phyloP scores from a whole-genome alignment of 108 stramenopile species.

The Nitzschia putrida region DNA sequence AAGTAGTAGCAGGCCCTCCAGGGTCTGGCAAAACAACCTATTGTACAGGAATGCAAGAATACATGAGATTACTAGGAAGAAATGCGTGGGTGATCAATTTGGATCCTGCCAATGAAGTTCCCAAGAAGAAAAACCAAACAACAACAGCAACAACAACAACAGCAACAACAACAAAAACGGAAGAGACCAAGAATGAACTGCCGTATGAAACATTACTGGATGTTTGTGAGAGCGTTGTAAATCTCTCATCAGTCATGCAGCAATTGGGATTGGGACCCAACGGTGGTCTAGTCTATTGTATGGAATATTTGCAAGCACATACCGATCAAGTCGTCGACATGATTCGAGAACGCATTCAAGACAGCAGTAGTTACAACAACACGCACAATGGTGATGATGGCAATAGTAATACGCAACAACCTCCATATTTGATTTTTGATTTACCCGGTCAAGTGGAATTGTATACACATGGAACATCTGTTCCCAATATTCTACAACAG shows the following conservation, averaged over 20 bases:
- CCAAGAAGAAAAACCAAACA: neutral
- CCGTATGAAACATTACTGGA: constrained; percentile 79
- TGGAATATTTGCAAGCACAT: constrained; percentile 92
- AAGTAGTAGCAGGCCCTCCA: constrained; percentile 95
- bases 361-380: neutral
- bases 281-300: constrained; percentile 94
- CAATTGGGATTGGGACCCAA: constrained; percentile 93
- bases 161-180: constrained; percentile 4
- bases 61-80: constrained; percentile 83
- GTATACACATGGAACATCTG: constrained; percentile 84
- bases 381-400: no score
- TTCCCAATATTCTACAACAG: constrained; percentile 63
- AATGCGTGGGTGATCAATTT: constrained; percentile 93
- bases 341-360: constrained; percentile 33
- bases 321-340: constrained; percentile 56
- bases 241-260: constrained; percentile 86
- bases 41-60: constrained; percentile 95
- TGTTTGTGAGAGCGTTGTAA: constrained; percentile 80
- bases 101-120: constrained; percentile 95
- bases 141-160: neutral
- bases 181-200: constrained; percentile 41
- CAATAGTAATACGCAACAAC: constrained; percentile 7
- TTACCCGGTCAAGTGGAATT: constrained; percentile 98
- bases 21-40: constrained; percentile 97
- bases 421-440: constrained; percentile 89